These are phyloP conservation scores for Cladosporium velox DNA, from an alignment of 2,329 filamentous ascomycete genomes.

Conservation along the genomic window DNA sequence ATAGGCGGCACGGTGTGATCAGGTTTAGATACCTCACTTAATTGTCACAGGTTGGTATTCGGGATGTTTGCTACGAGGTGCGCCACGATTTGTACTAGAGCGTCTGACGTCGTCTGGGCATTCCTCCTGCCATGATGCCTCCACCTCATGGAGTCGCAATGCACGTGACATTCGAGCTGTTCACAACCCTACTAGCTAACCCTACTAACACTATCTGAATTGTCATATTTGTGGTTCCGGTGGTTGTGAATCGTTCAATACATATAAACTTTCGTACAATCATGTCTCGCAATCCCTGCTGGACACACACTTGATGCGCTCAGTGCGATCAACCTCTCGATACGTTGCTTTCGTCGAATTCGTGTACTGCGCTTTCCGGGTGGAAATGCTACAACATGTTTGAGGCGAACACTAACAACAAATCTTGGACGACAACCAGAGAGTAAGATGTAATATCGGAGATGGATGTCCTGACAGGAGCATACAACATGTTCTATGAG, in stretches of 20 bases:
- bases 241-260: not conserved
- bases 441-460: not conserved
- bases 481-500: not conserved
- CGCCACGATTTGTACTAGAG: not conserved
- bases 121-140: not conserved
- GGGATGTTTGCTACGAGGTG: not conserved
- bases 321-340: not conserved
- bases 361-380: too few species aligned
- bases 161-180: not conserved
- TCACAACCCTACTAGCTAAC: not conserved
- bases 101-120: constrained; percentile 7
- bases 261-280: not conserved
- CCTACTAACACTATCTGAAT: not conserved
- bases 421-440: too few species aligned
- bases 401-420: not conserved
- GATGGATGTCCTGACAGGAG: not conserved
- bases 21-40: too few species aligned
- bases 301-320: not conserved
- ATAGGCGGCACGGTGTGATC: not conserved
- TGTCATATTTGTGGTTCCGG: not conserved
- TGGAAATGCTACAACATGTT: not conserved
- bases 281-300: not conserved
- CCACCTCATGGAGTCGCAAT: not conserved
- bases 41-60: not conserved
- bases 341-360: not conserved